Evolutionary conservation across 441 rosid species (phyloP).

Genomic region (Bocquillonia castaneifolia): DNA sequence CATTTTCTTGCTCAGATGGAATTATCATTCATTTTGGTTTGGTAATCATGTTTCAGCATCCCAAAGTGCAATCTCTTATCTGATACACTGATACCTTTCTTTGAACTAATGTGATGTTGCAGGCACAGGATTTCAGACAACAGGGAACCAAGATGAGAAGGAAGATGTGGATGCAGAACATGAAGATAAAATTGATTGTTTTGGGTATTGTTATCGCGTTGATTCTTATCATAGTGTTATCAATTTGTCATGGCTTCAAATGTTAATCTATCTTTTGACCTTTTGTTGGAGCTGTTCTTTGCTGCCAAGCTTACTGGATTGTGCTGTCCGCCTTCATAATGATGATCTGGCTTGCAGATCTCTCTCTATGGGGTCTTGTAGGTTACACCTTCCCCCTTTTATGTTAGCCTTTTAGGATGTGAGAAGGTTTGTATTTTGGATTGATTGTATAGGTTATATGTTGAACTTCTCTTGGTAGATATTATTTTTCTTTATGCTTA

Average conservation of each 20-base stretch:
- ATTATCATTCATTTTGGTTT: neutral
- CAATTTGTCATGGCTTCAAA: slow-evolving; percentile 78
- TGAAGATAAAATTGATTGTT: slow-evolving; percentile 91
- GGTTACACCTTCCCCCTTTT: slow-evolving; percentile 18
- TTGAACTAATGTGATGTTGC: slow-evolving; percentile 21
- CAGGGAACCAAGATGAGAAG: slow-evolving; percentile 88
- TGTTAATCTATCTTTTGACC: slow-evolving; percentile 37
- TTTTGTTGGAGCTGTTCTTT: slow-evolving; percentile 12
- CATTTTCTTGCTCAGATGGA: neutral
- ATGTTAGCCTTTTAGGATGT: slow-evolving; percentile 24
- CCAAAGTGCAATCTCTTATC: neutral
- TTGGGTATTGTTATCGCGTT: slow-evolving; percentile 61
- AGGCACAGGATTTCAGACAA: slow-evolving; percentile 91
- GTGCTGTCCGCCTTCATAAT: slow-evolving; percentile 2
- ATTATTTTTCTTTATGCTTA: neutral
- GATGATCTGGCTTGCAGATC: slow-evolving; percentile 12
- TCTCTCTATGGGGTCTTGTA: slow-evolving; percentile 11
- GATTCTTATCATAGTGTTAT: slow-evolving; percentile 66
- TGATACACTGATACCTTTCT: neutral
- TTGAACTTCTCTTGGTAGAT: slow-evolving; percentile 25
- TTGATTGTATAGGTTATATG: slow-evolving; percentile 38
- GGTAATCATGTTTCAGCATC: neutral
- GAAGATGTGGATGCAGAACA: slow-evolving; percentile 89
- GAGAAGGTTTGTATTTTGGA: slow-evolving; percentile 29
- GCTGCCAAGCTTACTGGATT: slow-evolving; percentile 26